Conservation (phyloP, 768 basidiomycete species). For the Mycena pura region DNA sequence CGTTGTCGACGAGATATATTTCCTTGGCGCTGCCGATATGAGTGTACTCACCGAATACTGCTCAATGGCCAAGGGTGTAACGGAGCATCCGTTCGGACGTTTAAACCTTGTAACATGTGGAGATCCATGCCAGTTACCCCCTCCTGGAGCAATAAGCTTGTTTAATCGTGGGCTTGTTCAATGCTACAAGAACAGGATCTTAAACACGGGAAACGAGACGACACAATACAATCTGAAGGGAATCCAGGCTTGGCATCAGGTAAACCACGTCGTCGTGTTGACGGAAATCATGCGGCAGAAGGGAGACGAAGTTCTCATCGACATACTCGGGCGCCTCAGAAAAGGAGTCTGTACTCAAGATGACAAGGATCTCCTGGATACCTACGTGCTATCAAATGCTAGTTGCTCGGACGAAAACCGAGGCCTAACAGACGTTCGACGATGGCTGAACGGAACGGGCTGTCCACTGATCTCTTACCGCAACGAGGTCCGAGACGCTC, state of each 20-base stretch:
- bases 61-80: constrained; percentile 12
- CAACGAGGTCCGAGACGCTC: not conserved
- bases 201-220: too few species aligned
- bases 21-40: constrained; percentile 3
- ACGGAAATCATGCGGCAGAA: constrained; percentile 25
- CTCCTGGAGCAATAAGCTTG: constrained; percentile 3
- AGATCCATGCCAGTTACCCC: constrained; percentile 18
- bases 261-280: constrained; percentile 19
- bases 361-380: constrained; percentile 21
- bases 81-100: constrained; percentile 4
- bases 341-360: constrained; percentile 16
- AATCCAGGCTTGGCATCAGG: constrained; percentile 23
- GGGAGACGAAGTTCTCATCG: constrained; percentile 4
- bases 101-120: too few species aligned
- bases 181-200: too few species aligned
- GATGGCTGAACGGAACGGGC: not conserved
- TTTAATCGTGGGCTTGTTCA: too few species aligned
- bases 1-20: constrained; percentile 14
- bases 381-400: constrained; percentile 17
- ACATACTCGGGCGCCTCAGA: constrained; percentile 14
- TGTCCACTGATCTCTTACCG: not conserved
- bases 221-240: too few species aligned
- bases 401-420: constrained; percentile 4
- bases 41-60: constrained; percentile 4
- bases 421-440: not conserved